Percentiles rank a stretch among this genome's conserved stretches.
Evolutionary conservation across 2,329 filamentous ascomycete species (phyloP).

Genomic region (Neofusicoccum kwambonambiense): DNA sequence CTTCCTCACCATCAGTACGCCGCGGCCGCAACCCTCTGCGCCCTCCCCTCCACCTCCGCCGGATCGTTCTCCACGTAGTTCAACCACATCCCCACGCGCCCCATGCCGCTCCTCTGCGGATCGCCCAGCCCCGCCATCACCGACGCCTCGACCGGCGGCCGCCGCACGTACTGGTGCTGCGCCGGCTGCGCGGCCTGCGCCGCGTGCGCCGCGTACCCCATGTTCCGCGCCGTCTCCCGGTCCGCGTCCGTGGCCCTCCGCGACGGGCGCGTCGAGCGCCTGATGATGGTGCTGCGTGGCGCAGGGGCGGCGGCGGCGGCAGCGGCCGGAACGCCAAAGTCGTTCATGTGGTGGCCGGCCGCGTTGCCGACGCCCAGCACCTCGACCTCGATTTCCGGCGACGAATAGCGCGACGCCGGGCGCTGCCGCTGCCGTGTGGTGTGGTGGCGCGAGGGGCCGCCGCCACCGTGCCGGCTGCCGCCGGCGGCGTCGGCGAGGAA

Average conservation of each 20-base stretch:
- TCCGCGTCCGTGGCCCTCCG: slow-evolving; percentile 1
- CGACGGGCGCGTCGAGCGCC: slow-evolving; percentile 13
- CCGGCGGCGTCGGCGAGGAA: slow-evolving; percentile 29
- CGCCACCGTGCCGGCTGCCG: slow-evolving; percentile 13
- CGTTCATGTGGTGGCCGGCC: slow-evolving; percentile 60
- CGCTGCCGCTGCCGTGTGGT: not conserved
- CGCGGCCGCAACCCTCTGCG: not conserved
- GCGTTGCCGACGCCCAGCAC: slow-evolving; percentile 54
- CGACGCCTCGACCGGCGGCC: slow-evolving; percentile 25
- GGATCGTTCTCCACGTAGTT: slow-evolving; percentile 36
- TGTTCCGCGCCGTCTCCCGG: not conserved
- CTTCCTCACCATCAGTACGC: not conserved
- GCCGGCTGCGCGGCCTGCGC: not conserved
- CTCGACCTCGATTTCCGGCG: slow-evolving; percentile 35
- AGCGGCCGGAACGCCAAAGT: slow-evolving; percentile 33
- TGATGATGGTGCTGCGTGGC: not conserved
- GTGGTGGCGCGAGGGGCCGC: not conserved
- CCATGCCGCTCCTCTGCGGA: slow-evolving; percentile 29
- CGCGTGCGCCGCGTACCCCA: not conserved
- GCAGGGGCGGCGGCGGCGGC: slow-evolving; percentile 45
- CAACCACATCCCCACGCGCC: slow-evolving; percentile 40
- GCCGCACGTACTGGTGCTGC: not conserved
- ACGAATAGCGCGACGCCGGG: not conserved
- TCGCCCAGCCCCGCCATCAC: slow-evolving; percentile 38
- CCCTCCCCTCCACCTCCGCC: slow-evolving; percentile 31